These are phyloP conservation scores for Macrophomina phaseolina DNA, from an alignment of 2,329 filamentous ascomycete species.

Conservation along the genomic window DNA sequence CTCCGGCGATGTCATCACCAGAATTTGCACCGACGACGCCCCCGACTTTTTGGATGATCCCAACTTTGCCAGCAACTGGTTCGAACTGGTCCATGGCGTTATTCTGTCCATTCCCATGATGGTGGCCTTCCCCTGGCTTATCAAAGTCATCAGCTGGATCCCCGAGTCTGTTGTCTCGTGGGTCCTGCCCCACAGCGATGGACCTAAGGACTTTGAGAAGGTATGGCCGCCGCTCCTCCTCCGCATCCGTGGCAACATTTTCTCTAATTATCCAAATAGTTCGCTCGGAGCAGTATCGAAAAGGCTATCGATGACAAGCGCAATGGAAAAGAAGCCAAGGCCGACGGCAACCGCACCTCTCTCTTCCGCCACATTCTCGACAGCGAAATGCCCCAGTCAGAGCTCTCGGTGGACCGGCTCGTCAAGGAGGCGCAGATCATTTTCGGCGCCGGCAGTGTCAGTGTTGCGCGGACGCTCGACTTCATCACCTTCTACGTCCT, in stretches of 20 bases:
- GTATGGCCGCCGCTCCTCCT: neutral
- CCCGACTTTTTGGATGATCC: conserved; percentile 28
- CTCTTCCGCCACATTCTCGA: conserved; percentile 5
- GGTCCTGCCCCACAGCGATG: neutral
- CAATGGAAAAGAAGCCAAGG: neutral
- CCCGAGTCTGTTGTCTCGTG: conserved; percentile 7
- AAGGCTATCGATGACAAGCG: neutral
- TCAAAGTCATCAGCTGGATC: conserved; percentile 15
- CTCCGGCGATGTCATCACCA: conserved; percentile 37
- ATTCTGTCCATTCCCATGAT: conserved; percentile 29
- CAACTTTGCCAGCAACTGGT: conserved; percentile 30
- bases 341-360: neutral
- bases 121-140: conserved; percentile 28
- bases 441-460: conserved; percentile 41
- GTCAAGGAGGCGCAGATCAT: conserved; percentile 40
- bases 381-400: conserved; percentile 29
- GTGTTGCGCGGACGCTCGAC: conserved; percentile 36
- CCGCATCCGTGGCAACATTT: too few species aligned
- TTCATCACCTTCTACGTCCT: conserved; percentile 37
- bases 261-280: too few species aligned
- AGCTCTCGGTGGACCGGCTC: conserved; percentile 43
- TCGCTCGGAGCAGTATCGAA: neutral
- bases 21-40: conserved; percentile 31
- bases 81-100: conserved; percentile 25
- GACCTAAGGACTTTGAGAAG: neutral